These are phyloP conservation scores for Suhomyces bribrorum DNA, from an alignment of 1,139 yeast genomes.

Conservation along the genomic window DNA sequence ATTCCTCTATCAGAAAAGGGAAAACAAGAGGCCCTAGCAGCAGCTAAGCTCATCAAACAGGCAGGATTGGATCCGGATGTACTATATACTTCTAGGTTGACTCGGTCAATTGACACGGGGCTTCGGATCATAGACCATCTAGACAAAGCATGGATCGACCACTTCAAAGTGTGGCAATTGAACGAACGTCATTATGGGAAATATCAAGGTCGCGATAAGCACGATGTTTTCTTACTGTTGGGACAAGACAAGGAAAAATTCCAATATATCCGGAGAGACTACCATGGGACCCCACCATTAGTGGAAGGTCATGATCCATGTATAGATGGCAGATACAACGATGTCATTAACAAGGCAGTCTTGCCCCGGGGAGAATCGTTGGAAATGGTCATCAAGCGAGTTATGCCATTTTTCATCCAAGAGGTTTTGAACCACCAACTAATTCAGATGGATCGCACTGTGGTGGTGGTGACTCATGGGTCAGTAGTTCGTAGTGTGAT, in stretches of 20 bases:
- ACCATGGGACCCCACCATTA: slow-evolving; percentile 67
- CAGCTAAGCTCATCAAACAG: slow-evolving; percentile 53
- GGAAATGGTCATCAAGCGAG: slow-evolving; percentile 61
- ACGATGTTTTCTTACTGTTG: slow-evolving; percentile 49
- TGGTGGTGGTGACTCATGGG: slow-evolving; percentile 74
- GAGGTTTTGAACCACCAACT: slow-evolving; percentile 40
- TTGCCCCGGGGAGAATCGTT: slow-evolving; percentile 73
- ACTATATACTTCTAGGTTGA: slow-evolving; percentile 64
- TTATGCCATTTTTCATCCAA: slow-evolving; percentile 54
- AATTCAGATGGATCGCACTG: slow-evolving; percentile 42
- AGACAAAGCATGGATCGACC: slow-evolving; percentile 49
- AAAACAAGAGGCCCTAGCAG: slow-evolving; percentile 57
- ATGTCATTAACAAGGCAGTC: slow-evolving; percentile 21
- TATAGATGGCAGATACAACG: slow-evolving; percentile 50
- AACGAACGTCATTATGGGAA: slow-evolving; percentile 81
- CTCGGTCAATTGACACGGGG: slow-evolving; percentile 68
- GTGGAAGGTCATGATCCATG: slow-evolving; percentile 31
- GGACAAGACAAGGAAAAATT: slow-evolving; percentile 61
- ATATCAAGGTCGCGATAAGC: slow-evolving; percentile 69
- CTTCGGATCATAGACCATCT: slow-evolving; percentile 55
- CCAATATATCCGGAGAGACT: slow-evolving; percentile 68
- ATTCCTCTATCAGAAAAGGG: slow-evolving; percentile 65
- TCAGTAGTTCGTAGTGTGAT: slow-evolving; percentile 70
- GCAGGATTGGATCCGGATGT: slow-evolving; percentile 50
- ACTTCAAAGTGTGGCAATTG: slow-evolving; percentile 63